Base-by-base conservation (phyloP, 2,329 filamentous ascomycete genomes). In the Xylaria sp. region DNA sequence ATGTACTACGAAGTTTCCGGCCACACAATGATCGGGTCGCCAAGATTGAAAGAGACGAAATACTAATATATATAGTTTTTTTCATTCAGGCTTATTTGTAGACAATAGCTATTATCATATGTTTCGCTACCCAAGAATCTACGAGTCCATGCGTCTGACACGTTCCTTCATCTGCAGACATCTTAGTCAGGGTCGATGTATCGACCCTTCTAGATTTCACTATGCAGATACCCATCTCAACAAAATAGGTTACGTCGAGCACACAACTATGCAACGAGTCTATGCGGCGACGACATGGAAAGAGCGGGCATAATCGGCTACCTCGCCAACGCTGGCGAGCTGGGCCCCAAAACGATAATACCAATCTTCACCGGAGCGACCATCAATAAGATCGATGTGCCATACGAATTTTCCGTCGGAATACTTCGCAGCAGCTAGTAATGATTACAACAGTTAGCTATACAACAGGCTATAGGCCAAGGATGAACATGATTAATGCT, bases 311-410 rank as follows among this genome's bases (percentile, higher is more conserved):
- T 63, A 67, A 31, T 63, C 53, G 54, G 65, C 65, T 3, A 67
- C 65, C 28, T 67, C 65, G 54, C 65, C 65, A 59, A 67, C 59
- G 7, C 31, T 63, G 23, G 44, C 59, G 20, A 67, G 48, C 10
- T 38, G 33, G 20, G 67, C 67, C 2, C 57, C 67, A 44, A 69
- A 67, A 7, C 65, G 54, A n/a, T 67, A 67, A 54, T 59, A 67
- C 65, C 65, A 67, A 20, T 56, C 65, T 3, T 38, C 15, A 10
- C 65, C 65, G 11, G 20, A 28, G 23, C 65, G 65, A 40, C 54
- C 60, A 3, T 67, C 33, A 46, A 67, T 59, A 11, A 64, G 59
- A n/a, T 64, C 65, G n/a, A 67, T 64, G 11, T 64, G 65, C 65
- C 65, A 64, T 9, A 54, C 59, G 9, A 13, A 42, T 48, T 56